These are phyloP conservation scores for Calonectria hawksworthii DNA, from an alignment of 2,329 filamentous ascomycete genomes.

Conservation along the genomic window DNA sequence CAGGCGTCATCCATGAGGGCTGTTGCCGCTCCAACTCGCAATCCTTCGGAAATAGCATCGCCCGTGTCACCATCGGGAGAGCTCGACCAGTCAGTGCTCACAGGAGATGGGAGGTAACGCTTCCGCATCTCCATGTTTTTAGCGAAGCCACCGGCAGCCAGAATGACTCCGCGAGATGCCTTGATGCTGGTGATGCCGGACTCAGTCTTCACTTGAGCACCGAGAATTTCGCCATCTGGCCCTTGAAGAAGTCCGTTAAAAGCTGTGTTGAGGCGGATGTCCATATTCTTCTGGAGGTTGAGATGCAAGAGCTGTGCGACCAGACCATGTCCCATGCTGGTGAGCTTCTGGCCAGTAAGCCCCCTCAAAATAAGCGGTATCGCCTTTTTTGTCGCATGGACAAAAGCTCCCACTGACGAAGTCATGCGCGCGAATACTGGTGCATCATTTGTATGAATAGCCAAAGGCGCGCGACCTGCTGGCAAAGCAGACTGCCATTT, in stretches of 20 bases:
- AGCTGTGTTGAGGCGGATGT: not conserved
- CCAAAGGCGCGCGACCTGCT: not conserved
- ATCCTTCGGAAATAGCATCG: not conserved
- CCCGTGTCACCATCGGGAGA: not conserved
- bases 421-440: not conserved
- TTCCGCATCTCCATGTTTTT: not conserved
- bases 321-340: not conserved
- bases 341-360: not conserved
- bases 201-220: not conserved
- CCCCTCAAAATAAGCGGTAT: not conserved
- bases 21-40: conserved; percentile 10
- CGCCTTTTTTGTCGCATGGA: not conserved
- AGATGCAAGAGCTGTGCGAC: not conserved
- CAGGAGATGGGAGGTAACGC: not conserved
- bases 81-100: not conserved
- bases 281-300: not conserved
- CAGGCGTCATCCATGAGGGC: conserved; percentile 22
- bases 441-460: conserved; percentile 1
- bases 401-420: not conserved
- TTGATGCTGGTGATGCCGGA: not conserved
- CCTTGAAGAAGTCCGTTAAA: not conserved
- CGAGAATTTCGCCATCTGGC: not conserved
- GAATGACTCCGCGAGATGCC: not conserved
- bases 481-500: not conserved
- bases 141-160: not conserved